Base-by-base conservation (phyloP, 2,329 filamentous ascomycete genomes). In the Apiospora malaysiana region DNA sequence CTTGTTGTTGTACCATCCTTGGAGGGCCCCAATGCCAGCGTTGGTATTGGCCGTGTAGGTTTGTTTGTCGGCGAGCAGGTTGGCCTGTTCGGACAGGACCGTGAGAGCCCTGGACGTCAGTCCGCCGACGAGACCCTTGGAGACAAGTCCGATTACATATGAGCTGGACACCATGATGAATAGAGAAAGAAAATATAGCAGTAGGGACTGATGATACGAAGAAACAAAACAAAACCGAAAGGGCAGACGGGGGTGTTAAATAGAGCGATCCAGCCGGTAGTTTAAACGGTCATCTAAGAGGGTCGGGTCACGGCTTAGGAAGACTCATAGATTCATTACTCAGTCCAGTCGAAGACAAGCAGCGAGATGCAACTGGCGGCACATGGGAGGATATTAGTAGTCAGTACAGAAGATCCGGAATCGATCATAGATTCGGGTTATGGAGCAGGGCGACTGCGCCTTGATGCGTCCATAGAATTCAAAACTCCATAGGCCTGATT, bases 1-100 rank as follows among this genome's bases (percentile, higher is more conserved):
- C 7, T 76, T 78, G 5, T 78, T 72, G 74, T 89, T 85, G 76
- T 90, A 90, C 85, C 85, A 90, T 56, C 76, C 77, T 70, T 89
- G 85, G 0, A 90, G 80, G n/a, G 82, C 68, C 1, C 79, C 73
- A n/a, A 78, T 23, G 4, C 72, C 76, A 25, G 73, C 70, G 68
- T 78, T 69, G 37, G 77, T 76, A 43, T 78, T 72, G 65, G 74
- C 49, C 23, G 76, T 74, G 69, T 79, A 79, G 7, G 72, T 72
- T 25, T 74, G 73, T 42, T 72, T 68, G 68, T 76, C 72, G 32
- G 75, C 70, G 65, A 74, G 25, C 18, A 47, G 75, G 32, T 63
- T 59, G 63, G 72, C 71, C 45, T 77, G 75, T 73, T 75, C 75
- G 72, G 78, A 78, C 74, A 78, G 78, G 73, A 78, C 76, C 70